A percentile compares a stretch with the other conserved stretches of the same genome.
Conservation (phyloP, 768 basidiomycete genomes). For the Lactarius deliciosus region DNA sequence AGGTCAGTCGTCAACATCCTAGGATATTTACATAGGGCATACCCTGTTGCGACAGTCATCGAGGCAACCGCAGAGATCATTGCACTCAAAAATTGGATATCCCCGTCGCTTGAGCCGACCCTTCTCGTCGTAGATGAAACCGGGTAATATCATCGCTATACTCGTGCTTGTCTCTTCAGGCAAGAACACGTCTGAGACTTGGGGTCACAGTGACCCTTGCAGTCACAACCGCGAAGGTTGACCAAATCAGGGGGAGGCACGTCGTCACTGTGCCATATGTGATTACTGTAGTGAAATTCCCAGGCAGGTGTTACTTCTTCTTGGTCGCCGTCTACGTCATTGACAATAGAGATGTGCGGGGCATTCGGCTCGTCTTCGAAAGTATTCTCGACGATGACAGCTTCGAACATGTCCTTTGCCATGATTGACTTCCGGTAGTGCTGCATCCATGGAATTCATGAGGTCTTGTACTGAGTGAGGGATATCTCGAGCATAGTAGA, state of each 20-base stretch:
- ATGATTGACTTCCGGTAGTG: conserved; percentile 43
- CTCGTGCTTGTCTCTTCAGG: conserved; percentile 55
- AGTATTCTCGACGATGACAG: conserved; percentile 64
- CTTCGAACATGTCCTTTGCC: conserved; percentile 58
- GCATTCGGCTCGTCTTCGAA: conserved; percentile 65
- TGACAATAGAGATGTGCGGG: conserved; percentile 65
- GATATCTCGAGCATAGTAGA: conserved; percentile 48
- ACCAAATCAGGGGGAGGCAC: conserved; percentile 65
- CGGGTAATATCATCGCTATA: conserved; percentile 44
- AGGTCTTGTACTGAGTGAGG: conserved; percentile 64
- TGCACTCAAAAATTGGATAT: conserved; percentile 84
- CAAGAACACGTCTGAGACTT: conserved; percentile 73
- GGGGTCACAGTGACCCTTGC: conserved; percentile 73
- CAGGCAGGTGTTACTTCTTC: conserved; percentile 73
- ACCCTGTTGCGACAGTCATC: conserved; percentile 83
- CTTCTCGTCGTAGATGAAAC: conserved; percentile 69
- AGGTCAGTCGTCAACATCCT: background rate
- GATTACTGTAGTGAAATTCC: conserved; percentile 87
- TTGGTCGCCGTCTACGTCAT: conserved; percentile 53
- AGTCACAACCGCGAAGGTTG: conserved; percentile 66
- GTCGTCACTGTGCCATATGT: conserved; percentile 68
- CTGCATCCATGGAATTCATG: conserved; percentile 53
- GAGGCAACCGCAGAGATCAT: conserved; percentile 75
- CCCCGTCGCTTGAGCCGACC: conserved; percentile 48
- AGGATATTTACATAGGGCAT: conserved; percentile 31